Base-by-base conservation (phyloP, 2,329 filamentous ascomycete species). In the Trematosphaeria pertusa region DNA sequence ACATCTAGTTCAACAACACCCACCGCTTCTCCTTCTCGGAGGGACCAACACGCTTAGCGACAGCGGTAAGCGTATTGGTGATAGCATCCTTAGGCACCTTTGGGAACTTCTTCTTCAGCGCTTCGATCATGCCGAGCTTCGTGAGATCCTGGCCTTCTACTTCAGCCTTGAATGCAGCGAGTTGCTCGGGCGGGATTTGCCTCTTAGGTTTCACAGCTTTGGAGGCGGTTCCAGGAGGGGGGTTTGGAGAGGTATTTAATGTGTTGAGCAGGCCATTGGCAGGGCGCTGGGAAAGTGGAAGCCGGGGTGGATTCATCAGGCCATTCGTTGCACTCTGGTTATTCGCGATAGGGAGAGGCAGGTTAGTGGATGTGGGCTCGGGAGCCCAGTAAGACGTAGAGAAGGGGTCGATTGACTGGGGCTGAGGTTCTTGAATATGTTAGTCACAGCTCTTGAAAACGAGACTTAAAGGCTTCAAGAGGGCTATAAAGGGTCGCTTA, bases 381-480 rank as follows among this genome's bases (percentile, higher is more conserved):
- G 67, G 62, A 6, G 71, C 69, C 94, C 94, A 97, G 71, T 97
- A 97, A 0, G 77, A 71, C 0, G 84, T 84, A 0, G 90, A 92
- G 66, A 93, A 95, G 0, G 94, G 94, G 63, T 99, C 87, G 54
- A 99, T 93, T 6, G 85, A 72, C 69, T 84, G 73, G 43, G 71
- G 65, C 39, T 75, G 68, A 4, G 73, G 67, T 38, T 80, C 79
- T 71, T 38, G 1, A 8, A 10, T 3, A 12, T 26, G 39, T 68
- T 46, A 66, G 57, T 28, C 11, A 38, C n/a, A 11, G 21, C 8
- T 15, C 6, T 4, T 15, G 30, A 9, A 9, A 10, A 19, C 7
- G 3, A 6, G 5, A 15, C 19, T 37, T 5, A 21, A 11, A 11
- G 15, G 12, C 2, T 4, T 28, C 24, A 28, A 75, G 81, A 72